phyloP scores from a whole-genome alignment of 441 rosid genomes.

The Melastoma candidum region DNA sequence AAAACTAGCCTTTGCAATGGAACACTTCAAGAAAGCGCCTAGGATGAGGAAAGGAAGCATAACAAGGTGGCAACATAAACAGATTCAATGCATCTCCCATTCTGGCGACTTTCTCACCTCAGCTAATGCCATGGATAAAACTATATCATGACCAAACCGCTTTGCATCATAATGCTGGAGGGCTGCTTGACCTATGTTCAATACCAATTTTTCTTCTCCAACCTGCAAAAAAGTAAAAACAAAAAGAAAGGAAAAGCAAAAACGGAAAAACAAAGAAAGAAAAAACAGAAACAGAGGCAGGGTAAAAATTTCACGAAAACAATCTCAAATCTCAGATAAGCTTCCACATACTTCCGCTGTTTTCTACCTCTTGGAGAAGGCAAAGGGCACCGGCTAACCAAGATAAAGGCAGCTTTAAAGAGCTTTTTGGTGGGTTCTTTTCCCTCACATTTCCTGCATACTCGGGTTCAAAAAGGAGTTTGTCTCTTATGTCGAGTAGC shows the following conservation, averaged over 20 bases:
- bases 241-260: background rate
- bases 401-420: constrained; percentile 67
- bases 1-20: constrained; percentile 72
- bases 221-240: constrained; percentile 26
- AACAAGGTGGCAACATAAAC: constrained; percentile 38
- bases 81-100: constrained; percentile 21
- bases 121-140: constrained; percentile 83
- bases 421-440: constrained; percentile 62
- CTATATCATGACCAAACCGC: constrained; percentile 71
- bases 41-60: constrained; percentile 52
- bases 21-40: constrained; percentile 87
- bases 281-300: too few species aligned
- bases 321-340: background rate
- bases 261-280: background rate
- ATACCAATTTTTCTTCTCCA: constrained; percentile 80
- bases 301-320: too few species aligned
- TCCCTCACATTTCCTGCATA: constrained; percentile 80
- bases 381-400: constrained; percentile 93
- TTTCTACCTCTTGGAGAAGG: constrained; percentile 84
- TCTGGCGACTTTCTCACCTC: constrained; percentile 58
- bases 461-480: constrained; percentile 89
- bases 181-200: constrained; percentile 70
- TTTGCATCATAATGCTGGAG: constrained; percentile 71
- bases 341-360: constrained; percentile 1
- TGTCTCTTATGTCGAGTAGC: constrained; percentile 84